Evolutionary conservation across 371 early-diverging fungal species (phyloP).

Genomic region (Mucor velutinosus): DNA sequence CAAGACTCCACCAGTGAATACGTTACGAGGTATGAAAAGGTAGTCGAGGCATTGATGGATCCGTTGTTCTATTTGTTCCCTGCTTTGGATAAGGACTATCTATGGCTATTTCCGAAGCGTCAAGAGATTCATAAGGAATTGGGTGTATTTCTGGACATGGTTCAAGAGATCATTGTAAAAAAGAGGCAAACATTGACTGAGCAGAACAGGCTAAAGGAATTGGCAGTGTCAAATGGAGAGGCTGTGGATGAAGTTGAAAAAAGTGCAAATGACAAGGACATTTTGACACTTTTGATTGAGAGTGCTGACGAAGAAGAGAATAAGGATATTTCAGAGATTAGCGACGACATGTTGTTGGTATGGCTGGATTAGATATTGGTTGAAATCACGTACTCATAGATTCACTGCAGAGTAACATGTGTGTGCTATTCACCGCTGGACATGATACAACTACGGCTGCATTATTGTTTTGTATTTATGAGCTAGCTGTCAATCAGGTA

Average conservation of each 20-base stretch:
- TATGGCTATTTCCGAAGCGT: constrained; percentile 15
- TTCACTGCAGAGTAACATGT: constrained; percentile 24
- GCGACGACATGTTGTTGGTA: constrained; percentile 6
- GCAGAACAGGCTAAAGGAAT: not conserved
- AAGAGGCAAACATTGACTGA: constrained; percentile 29
- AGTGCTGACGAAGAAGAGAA: constrained; percentile 3
- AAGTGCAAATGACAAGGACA: constrained; percentile 8
- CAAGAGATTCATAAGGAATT: constrained; percentile 19
- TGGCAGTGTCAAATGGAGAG: not conserved
- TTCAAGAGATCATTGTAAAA: constrained; percentile 37
- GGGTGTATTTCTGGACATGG: constrained; percentile 10
- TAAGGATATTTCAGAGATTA: constrained; percentile 10
- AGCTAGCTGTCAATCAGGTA: constrained; percentile 34
- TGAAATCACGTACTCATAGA: not conserved
- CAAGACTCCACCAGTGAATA: constrained; percentile 28
- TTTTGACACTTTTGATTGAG: constrained; percentile 14
- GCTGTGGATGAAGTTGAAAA: not conserved
- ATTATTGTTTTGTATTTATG: constrained; percentile 24
- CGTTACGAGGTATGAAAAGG: not conserved
- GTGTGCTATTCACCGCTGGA: constrained; percentile 33
- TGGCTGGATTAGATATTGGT: not conserved
- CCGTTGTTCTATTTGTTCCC: constrained; percentile 47
- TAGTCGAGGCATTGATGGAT: constrained; percentile 4
- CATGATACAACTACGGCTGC: constrained; percentile 36
- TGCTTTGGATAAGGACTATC: constrained; percentile 32